phyloP scores from a whole-genome alignment of 495 filamentous ascomycete species.

The Annulohypoxylon nitens region DNA sequence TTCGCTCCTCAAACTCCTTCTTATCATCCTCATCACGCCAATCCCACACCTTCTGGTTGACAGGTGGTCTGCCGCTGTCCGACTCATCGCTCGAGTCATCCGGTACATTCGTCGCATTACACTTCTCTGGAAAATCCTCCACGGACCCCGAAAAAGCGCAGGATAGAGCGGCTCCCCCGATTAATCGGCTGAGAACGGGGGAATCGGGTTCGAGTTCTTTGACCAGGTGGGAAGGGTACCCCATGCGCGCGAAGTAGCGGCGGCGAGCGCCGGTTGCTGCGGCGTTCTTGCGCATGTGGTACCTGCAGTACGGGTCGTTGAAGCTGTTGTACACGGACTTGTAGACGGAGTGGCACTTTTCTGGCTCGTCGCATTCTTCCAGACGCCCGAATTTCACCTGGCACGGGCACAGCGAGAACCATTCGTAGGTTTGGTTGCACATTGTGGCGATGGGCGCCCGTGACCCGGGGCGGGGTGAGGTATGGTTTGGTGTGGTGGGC shows the following conservation, averaged over 20 bases:
- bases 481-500: not conserved
- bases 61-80: not conserved
- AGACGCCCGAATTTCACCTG: not conserved
- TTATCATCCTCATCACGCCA: not conserved
- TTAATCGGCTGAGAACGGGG: slow-evolving; percentile 7
- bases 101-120: not conserved
- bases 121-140: not conserved
- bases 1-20: not conserved
- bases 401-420: slow-evolving; percentile 5
- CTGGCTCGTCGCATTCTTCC: not conserved
- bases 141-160: not conserved
- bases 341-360: not conserved
- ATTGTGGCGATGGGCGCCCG: not conserved
- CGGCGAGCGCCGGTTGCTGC: not conserved
- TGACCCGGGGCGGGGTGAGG: not conserved
- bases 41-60: not conserved
- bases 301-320: not conserved
- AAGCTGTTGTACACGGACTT: not conserved
- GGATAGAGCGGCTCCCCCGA: not conserved
- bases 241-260: not conserved
- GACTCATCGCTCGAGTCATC: slow-evolving; percentile 7
- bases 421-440: not conserved
- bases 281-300: not conserved
- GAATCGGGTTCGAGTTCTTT: not conserved
- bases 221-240: not conserved